Percentiles rank a stretch among this genome's conserved stretches.
Evolutionary conservation across 2,329 filamentous ascomycete genomes (phyloP).

Genomic region (Didymella lethalis): DNA sequence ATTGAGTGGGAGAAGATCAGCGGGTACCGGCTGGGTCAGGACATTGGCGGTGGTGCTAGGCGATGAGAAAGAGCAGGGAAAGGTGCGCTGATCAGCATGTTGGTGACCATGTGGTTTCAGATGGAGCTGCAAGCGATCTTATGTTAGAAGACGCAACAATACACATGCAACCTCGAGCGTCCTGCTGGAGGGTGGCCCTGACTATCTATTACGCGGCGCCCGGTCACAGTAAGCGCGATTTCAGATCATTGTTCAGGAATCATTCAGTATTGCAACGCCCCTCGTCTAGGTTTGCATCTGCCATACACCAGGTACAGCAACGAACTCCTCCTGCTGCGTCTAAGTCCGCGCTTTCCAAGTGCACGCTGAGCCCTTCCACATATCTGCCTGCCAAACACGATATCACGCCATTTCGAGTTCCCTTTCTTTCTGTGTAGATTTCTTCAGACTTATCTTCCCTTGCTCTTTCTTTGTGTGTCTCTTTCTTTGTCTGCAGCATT

Average conservation of each 20-base stretch:
- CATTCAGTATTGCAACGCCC: not conserved
- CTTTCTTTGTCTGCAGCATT: not conserved
- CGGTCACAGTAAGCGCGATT: not conserved
- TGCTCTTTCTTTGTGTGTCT: not conserved
- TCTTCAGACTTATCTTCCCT: not conserved
- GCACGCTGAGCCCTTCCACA: not conserved
- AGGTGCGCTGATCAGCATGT: not conserved
- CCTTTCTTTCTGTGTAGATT: not conserved
- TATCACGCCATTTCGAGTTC: not conserved
- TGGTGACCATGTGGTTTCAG: not conserved
- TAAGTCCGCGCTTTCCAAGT: no score
- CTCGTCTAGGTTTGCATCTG: not conserved
- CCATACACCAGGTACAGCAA: not conserved
- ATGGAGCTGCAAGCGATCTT: not conserved
- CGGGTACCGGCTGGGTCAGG: slow-evolving; percentile 74
- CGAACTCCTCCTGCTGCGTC: not conserved
- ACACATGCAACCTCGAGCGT: not conserved
- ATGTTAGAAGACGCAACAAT: not conserved
- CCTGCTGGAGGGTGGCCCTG: not conserved
- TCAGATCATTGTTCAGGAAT: not conserved
- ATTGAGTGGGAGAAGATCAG: slow-evolving; percentile 99
- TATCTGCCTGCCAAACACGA: not conserved
- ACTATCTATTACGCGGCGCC: not conserved
- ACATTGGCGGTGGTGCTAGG: slow-evolving; percentile 57
- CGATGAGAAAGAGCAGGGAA: slow-evolving; percentile 5